Base-by-base conservation (phyloP, 192 early-diverging fungal genomes). In the Podila horticola region DNA sequence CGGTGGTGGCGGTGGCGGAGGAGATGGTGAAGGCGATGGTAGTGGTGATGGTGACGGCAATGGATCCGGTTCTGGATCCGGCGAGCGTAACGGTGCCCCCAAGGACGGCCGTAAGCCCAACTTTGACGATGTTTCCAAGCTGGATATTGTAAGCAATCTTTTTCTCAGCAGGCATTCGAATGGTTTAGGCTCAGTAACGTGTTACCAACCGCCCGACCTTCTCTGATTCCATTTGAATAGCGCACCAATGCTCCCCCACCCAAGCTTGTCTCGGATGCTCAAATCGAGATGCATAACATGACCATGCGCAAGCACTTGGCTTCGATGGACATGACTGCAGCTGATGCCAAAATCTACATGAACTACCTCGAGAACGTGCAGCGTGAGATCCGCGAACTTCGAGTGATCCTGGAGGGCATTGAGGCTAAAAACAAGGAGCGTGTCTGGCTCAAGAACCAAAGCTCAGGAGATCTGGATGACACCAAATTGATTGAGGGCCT, bases 341-440 rank as follows among this genome's bases (percentile, higher is more conserved):
- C 83, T 33, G 91, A 95, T 71, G 89, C 84, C 64, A 71, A 88
- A 66, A 52, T 87, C 73, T 90, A 84, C 63, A 85, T 82, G 68
- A 71, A 71, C n/a, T 90, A 89, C 67, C 77, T 88, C 70, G 84
- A 84, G 19, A 87, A 89, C 28, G 91, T 95, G 8, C 82, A 86
- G 22, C 88, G 88, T 20, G 92, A 94, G 74, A 87, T 94, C 45
- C 87, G 90, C 22, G 91, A 94, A 72, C 83, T 95, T 1, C 89
- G 91, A 49, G 92, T 93, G 2, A 90, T 94, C n/a, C 69, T 95
- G 13, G 93, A 94, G 71, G 86, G 90, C 28, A 90, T 91, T 38
- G 92, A 94, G 66, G 90, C 92, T 52, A 94, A 92, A 75, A 89
- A 94, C 48, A 94, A 94, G 72, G 94, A 95, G 67, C 89, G 94